phyloP scores from a whole-genome alignment of 441 rosid species.

The Bocquillonia castaneifolia region DNA sequence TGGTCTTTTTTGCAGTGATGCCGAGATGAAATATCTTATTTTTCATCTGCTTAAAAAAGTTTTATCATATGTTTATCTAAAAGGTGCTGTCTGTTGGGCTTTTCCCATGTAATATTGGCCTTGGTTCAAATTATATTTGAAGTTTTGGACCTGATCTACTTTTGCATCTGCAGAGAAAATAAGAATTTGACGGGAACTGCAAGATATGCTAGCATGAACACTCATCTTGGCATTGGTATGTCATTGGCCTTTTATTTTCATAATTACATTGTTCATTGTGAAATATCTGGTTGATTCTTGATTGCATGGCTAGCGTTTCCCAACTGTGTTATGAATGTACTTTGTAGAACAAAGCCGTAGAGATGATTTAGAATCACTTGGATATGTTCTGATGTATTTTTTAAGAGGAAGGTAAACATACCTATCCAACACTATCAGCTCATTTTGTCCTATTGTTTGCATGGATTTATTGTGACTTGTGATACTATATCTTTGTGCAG shows the following conservation, averaged over 20 bases:
- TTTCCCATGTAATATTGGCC: neutral
- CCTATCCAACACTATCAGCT: slow-evolving; percentile 6
- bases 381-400: slow-evolving; percentile 86
- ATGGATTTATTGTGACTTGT: slow-evolving; percentile 21
- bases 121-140: neutral
- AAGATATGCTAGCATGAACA: slow-evolving; percentile 98
- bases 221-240: slow-evolving; percentile 95
- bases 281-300: neutral
- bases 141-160: slow-evolving; percentile 11
- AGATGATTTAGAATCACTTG: slow-evolving; percentile 91
- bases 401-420: slow-evolving; percentile 72
- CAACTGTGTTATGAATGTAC: slow-evolving; percentile 11
- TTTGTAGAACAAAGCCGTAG: slow-evolving; percentile 82
- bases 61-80: neutral
- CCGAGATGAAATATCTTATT: neutral
- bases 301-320: slow-evolving; percentile 7
- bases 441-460: slow-evolving; percentile 11
- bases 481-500: slow-evolving; percentile 35
- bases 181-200: slow-evolving; percentile 96
- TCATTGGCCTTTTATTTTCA: slow-evolving; percentile 4
- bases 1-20: neutral
- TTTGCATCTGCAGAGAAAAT: slow-evolving; percentile 64
- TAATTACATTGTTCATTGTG: neutral
- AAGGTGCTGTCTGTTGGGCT: neutral
- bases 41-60: neutral